Percentiles rank a stretch among this genome's conserved stretches.
Evolutionary conservation across 176 grass and related monocot species (phyloP).

Genomic region (Pharus latifolius): DNA sequence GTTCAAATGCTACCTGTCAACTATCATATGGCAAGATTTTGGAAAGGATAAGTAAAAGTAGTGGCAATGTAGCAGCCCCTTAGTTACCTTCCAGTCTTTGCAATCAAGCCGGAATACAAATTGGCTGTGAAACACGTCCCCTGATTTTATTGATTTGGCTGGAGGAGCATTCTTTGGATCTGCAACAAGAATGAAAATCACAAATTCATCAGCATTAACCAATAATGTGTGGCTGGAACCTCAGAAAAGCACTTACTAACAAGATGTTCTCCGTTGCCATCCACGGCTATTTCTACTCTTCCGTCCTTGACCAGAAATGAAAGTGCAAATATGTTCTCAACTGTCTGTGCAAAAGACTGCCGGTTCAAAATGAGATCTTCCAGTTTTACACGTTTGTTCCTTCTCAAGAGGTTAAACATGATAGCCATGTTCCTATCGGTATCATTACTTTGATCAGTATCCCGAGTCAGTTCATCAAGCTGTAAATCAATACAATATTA

Average conservation of each 20-base stretch:
- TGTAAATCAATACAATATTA: neutral
- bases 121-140: constrained; percentile 19
- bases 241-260: constrained; percentile 7
- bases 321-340: constrained; percentile 42
- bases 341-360: constrained; percentile 27
- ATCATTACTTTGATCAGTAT: constrained; percentile 21
- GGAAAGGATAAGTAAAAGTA: neutral
- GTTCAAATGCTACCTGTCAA: no score
- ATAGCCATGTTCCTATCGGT: constrained; percentile 17
- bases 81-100: constrained; percentile 30
- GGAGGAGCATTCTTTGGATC: constrained; percentile 38
- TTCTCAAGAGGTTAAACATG: constrained; percentile 26
- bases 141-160: constrained; percentile 15
- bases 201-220: neutral
- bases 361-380: constrained; percentile 30
- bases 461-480: constrained; percentile 11
- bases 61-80: neutral
- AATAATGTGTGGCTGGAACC: neutral
- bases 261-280: constrained; percentile 17
- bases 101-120: constrained; percentile 44
- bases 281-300: constrained; percentile 17
- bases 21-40: no score
- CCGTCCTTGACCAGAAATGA: constrained; percentile 47
- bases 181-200: neutral
- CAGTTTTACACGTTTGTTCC: constrained; percentile 4